Conservation (phyloP, 2,329 filamentous ascomycete genomes). For the Cercospora zeina region DNA sequence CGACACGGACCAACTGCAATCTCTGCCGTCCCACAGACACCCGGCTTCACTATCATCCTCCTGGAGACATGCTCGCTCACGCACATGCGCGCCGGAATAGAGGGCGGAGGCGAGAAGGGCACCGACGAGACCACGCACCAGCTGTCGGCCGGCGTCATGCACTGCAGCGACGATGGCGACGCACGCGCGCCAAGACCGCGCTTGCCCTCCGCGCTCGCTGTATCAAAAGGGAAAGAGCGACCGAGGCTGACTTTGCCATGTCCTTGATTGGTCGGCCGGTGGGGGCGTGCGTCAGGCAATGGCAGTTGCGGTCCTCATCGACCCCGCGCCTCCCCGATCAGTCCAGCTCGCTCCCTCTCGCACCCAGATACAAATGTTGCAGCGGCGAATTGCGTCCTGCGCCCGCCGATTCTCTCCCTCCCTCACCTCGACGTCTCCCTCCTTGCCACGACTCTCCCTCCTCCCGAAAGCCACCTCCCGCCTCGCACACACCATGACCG, state of each 20-base stretch:
- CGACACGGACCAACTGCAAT: too few species aligned
- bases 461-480: not conserved
- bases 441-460: not conserved
- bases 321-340: conserved; percentile 7
- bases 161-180: not conserved
- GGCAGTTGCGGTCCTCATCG: not conserved
- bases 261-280: not conserved
- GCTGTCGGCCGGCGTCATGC: not conserved
- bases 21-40: too few species aligned
- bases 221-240: conserved; percentile 10
- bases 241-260: conserved; percentile 4
- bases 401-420: not conserved
- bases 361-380: not conserved
- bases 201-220: conserved; percentile 12
- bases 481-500: conserved; percentile 28
- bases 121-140: not conserved
- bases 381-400: not conserved
- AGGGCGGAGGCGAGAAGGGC: too few species aligned
- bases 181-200: not conserved
- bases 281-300: conserved; percentile 1
- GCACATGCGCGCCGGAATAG: too few species aligned
- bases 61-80: too few species aligned
- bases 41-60: too few species aligned
- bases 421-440: not conserved
- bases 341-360: conserved; percentile 1